These are phyloP conservation scores for Pulveroboletus sp. DNA, from an alignment of 768 basidiomycete species.

Conservation along the genomic window DNA sequence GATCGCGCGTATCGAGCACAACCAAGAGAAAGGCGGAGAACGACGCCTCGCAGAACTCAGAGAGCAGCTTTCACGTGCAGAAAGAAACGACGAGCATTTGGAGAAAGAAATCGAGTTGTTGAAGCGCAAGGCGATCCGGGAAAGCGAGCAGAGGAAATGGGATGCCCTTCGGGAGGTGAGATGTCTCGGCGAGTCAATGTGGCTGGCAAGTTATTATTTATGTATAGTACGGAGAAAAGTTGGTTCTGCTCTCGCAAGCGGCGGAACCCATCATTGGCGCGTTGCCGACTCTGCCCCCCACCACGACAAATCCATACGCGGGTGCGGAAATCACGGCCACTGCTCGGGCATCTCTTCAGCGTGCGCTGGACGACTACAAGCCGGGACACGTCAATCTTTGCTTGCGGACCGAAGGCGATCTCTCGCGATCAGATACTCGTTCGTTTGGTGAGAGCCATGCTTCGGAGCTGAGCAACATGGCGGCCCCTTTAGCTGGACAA, in stretches of 20 bases:
- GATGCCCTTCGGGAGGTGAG: constrained; percentile 73
- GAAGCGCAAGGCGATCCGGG: constrained; percentile 69
- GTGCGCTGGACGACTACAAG: constrained; percentile 73
- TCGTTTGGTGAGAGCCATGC: constrained; percentile 87
- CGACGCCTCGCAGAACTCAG: constrained; percentile 66
- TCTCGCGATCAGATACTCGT: constrained; percentile 66
- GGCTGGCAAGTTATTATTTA: constrained; percentile 1
- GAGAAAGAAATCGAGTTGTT: constrained; percentile 70
- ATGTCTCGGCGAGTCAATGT: constrained; percentile 1
- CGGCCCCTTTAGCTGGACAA: constrained; percentile 25
- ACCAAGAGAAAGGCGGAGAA: constrained; percentile 59
- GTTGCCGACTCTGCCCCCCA: constrained; percentile 67
- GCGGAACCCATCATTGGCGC: constrained; percentile 56
- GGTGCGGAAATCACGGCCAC: constrained; percentile 62
- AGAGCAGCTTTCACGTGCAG: constrained; percentile 61
- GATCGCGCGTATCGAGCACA: constrained; percentile 62
- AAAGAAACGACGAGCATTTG: constrained; percentile 55
- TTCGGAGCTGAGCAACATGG: constrained; percentile 59
- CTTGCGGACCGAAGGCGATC: constrained; percentile 43
- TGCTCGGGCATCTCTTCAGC: constrained; percentile 69
- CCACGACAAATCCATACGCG: constrained; percentile 48
- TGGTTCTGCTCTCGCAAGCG: constrained; percentile 69
- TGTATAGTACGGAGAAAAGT: constrained; percentile 73
- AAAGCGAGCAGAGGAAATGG: constrained; percentile 77
- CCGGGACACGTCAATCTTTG: constrained; percentile 58